Evolutionary conservation across 2,329 filamentous ascomycete genomes (phyloP).

Genomic region (Shiraia sp.): DNA sequence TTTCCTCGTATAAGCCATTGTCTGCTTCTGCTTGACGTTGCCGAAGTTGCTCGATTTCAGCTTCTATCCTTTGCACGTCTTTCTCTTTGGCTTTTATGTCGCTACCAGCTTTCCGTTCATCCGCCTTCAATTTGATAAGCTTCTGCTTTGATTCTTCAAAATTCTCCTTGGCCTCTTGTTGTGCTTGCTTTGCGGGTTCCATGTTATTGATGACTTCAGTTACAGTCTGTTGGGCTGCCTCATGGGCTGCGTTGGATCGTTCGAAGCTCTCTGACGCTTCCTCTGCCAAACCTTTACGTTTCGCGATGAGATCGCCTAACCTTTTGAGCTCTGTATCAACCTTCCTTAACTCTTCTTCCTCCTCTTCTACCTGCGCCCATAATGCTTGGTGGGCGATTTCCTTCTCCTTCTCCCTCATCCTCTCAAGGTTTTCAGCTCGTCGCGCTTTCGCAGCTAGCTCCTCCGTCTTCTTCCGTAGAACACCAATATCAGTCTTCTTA

Average conservation of each 20-base stretch:
- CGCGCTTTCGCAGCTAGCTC: constrained; percentile 68
- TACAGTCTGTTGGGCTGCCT: constrained; percentile 42
- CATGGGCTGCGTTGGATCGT: constrained; percentile 46
- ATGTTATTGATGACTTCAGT: constrained; percentile 42
- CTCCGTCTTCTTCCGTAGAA: constrained; percentile 61
- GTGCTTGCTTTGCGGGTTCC: constrained; percentile 52
- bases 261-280: constrained; percentile 49
- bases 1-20: constrained; percentile 69
- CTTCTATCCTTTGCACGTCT: constrained; percentile 47
- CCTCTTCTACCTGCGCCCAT: constrained; percentile 85
- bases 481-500: constrained; percentile 65
- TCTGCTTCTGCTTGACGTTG: constrained; percentile 64
- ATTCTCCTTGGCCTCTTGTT: constrained; percentile 55
- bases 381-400: constrained; percentile 69
- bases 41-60: constrained; percentile 59
- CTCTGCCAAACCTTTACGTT: constrained; percentile 51
- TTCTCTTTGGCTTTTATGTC: constrained; percentile 59
- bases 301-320: constrained; percentile 54
- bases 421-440: constrained; percentile 67
- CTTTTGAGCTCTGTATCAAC: constrained; percentile 31
- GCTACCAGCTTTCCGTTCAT: constrained; percentile 68
- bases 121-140: constrained; percentile 54
- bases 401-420: constrained; percentile 64
- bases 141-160: constrained; percentile 59
- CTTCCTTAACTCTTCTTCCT: constrained; percentile 59